A percentile compares a stretch with the other conserved stretches of the same genome.
These are phyloP conservation scores for Discostella stelligeroides DNA, from an alignment of 108 stramenopile genomes.

Conservation along the genomic window DNA sequence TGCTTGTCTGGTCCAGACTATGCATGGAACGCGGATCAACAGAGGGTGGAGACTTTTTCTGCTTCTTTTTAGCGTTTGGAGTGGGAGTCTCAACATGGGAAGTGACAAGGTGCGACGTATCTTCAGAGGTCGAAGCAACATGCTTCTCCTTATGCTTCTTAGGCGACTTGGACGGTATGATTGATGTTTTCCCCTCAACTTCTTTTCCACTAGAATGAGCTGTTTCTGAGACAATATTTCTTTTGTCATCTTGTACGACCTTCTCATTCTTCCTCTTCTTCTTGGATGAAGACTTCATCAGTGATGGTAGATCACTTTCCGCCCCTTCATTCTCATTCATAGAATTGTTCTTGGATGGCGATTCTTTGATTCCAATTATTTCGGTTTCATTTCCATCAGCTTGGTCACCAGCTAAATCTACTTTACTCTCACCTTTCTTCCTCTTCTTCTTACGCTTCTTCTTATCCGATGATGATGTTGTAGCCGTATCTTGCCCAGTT, in stretches of 20 bases:
- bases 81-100: constrained; percentile 41
- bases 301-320: constrained; percentile 4
- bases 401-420: neutral
- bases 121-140: neutral
- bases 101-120: neutral
- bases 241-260: constrained; percentile 6
- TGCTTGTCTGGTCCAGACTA: constrained; percentile 12
- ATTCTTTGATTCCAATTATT: too few relatives aligned
- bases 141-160: constrained; percentile 31
- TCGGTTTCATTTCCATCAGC: too few relatives aligned
- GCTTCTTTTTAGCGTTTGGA: constrained; percentile 44
- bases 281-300: constrained; percentile 26
- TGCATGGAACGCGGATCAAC: constrained; percentile 33
- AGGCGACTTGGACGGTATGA: constrained; percentile 16
- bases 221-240: neutral
- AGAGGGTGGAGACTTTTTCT: constrained; percentile 48
- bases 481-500: constrained; percentile 9
- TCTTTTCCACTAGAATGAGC: too few relatives aligned
- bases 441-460: constrained; percentile 53
- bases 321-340: neutral
- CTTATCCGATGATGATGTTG: constrained; percentile 41
- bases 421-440: constrained; percentile 19
- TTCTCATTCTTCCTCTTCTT: constrained; percentile 33
- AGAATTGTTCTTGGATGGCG: too few relatives aligned
- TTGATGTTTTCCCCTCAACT: neutral